Percentiles rank a stretch among this genome's conserved stretches.
Conservation (phyloP, 441 rosid genomes). For the Bocquillonia castaneifolia region DNA sequence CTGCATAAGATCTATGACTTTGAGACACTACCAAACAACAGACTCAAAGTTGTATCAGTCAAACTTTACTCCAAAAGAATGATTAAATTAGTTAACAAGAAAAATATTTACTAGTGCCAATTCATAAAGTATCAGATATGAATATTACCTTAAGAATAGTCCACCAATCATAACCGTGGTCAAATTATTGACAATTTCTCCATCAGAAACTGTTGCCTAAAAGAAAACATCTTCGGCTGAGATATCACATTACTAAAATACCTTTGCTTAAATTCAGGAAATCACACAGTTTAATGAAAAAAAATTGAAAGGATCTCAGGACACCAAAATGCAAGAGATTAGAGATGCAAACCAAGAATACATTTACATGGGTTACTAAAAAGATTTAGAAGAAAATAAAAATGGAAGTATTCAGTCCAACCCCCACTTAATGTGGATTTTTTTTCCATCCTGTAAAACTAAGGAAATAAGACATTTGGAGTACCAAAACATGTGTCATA, state of each 20-base stretch:
- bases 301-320: not conserved
- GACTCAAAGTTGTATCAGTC: not conserved
- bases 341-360: constrained; percentile 10
- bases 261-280: not conserved
- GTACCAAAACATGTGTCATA: not conserved
- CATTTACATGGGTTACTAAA: not conserved
- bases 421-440: constrained; percentile 5
- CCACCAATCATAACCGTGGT: constrained; percentile 77
- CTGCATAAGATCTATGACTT: constrained; percentile 12
- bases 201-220: constrained; percentile 94
- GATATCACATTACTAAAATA: constrained; percentile 21
- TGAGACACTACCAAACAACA: not conserved
- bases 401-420: not conserved
- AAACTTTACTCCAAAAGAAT: not conserved
- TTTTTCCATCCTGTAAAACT: not conserved
- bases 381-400: not conserved
- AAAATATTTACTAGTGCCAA: constrained; percentile 10
- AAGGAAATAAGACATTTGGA: not conserved
- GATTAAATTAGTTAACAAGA: not conserved
- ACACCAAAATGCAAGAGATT: constrained; percentile 5
- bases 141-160: constrained; percentile 71
- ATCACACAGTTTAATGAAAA: not conserved
- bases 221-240: constrained; percentile 25
- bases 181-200: constrained; percentile 68
- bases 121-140: constrained; percentile 2